Evolutionary conservation across 169 alveolate genomes (phyloP).

Genomic region (Toxoplasma gondii): DNA sequence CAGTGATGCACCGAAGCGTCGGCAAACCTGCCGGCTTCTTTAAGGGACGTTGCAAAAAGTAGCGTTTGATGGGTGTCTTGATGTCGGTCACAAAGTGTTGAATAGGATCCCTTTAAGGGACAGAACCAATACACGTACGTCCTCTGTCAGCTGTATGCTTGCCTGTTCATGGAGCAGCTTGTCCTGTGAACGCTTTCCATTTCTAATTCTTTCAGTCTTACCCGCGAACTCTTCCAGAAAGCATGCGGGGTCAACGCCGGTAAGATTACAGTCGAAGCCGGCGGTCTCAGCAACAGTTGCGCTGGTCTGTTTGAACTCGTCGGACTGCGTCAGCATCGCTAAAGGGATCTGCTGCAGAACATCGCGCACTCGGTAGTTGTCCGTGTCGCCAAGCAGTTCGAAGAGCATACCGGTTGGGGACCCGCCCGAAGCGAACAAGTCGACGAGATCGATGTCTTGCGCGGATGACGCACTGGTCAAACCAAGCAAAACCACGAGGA

Average conservation of each 20-base stretch:
- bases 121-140: no score
- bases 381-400: background rate
- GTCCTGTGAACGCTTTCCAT: no score
- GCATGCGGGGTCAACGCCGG: slow-evolving; percentile 59
- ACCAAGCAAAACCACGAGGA: background rate
- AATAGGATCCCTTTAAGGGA: no score
- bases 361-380: slow-evolving; percentile 21
- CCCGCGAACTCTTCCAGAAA: slow-evolving; percentile 51
- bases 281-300: background rate
- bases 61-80: no score
- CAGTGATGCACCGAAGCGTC: no score
- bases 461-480: slow-evolving; percentile 6
- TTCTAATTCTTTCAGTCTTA: background rate
- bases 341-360: background rate
- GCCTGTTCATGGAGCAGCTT: no score
- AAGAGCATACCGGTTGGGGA: slow-evolving; percentile 40
- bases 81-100: no score
- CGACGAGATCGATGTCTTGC: slow-evolving; percentile 23
- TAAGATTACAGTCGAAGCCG: slow-evolving; percentile 58
- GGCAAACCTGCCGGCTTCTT: no score
- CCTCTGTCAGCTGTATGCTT: no score
- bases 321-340: slow-evolving; percentile 19
- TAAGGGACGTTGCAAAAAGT: no score
- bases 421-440: background rate
- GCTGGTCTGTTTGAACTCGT: slow-evolving; percentile 37